phyloP scores from a whole-genome alignment of 441 rosid genomes.

The Adansonia madagascariensis region DNA sequence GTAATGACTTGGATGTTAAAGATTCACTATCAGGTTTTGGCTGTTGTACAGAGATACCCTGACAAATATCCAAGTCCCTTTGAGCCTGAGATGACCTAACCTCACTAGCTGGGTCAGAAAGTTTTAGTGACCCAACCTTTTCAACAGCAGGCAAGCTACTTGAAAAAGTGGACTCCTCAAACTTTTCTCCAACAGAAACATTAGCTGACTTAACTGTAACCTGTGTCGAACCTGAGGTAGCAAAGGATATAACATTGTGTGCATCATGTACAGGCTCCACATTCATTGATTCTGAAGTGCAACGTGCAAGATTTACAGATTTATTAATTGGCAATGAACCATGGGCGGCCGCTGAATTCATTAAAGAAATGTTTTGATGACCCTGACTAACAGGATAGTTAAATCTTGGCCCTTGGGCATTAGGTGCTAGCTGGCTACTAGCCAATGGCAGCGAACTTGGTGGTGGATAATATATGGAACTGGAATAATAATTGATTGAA shows the following conservation, averaged over 20 bases:
- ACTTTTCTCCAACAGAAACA: slow-evolving; percentile 41
- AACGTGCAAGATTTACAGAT: slow-evolving; percentile 43
- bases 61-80: slow-evolving; percentile 42
- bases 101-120: slow-evolving; percentile 46
- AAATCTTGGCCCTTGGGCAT: slow-evolving; percentile 65
- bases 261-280: slow-evolving; percentile 50
- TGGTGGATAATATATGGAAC: slow-evolving; percentile 53
- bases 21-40: slow-evolving; percentile 45
- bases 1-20: slow-evolving; percentile 37
- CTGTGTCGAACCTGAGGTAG: slow-evolving; percentile 43
- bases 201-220: slow-evolving; percentile 57
- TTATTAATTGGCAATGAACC: slow-evolving; percentile 45
- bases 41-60: slow-evolving; percentile 47
- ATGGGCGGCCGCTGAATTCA: slow-evolving; percentile 50
- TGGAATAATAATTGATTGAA: slow-evolving; percentile 55
- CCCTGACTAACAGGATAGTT: slow-evolving; percentile 60
- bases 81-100: slow-evolving; percentile 37
- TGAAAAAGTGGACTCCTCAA: slow-evolving; percentile 28
- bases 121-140: slow-evolving; percentile 49
- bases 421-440: slow-evolving; percentile 60
- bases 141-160: slow-evolving; percentile 40
- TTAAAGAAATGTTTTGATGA: slow-evolving; percentile 57
- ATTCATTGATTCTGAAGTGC: slow-evolving; percentile 43
- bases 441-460: slow-evolving; percentile 58
- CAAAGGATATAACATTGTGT: slow-evolving; percentile 42